Evolutionary conservation across 176 grass and related monocot species (phyloP), one percentile per base, ranked within the genome.

Genomic region (Metroxylon sagu): DNA sequence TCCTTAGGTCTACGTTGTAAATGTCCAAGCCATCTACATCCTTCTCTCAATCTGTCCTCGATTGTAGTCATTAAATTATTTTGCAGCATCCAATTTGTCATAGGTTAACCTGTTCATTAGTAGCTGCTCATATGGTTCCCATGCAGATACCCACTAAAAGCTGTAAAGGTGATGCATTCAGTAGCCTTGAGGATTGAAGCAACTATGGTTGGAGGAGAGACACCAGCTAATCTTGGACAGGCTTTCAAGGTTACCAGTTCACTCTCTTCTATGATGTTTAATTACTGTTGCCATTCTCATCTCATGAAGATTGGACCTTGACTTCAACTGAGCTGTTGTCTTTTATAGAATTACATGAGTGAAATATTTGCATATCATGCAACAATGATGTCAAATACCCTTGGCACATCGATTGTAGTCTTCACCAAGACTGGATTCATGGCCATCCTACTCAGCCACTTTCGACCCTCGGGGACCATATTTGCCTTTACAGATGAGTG

Each of bases 311-410:
- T 16, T 5, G 67, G 52, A 66, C 70, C 70, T 67, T 29, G 65
- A 61, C 27, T 43, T 43, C 2, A 43, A 43, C 35, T 12, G 35
- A 43, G 35, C 8, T 53, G 25, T 54, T 5, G 23, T 19, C 52
- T 15, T 69, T 19, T 80, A 52, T 68, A 98, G 93, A 92, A 77
- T 64, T 84, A 92, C 67, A 98, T 85, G 84, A 98, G 93, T 7
- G 87, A 98, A 80, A 98, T 98, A 87, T 98, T 98, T 7, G 93
- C 84, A 0, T 98, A 88, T 72, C 93, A 98, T 83, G 89, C 93
- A 65, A 92, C 93, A 50, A 98, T 98, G 81, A 98, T 98, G 87
- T 86, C 93, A 21, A 98, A 98, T 60, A 98, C 80, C 68, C 93
- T 98, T 73, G 70, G 67, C 53, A 98, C 87, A 18, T 92, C 93